Percentiles rank a stretch among this genome's conserved stretches.
Evolutionary conservation across 208 protist species (phyloP).

Genomic region (Crithidia brevicula): DNA sequence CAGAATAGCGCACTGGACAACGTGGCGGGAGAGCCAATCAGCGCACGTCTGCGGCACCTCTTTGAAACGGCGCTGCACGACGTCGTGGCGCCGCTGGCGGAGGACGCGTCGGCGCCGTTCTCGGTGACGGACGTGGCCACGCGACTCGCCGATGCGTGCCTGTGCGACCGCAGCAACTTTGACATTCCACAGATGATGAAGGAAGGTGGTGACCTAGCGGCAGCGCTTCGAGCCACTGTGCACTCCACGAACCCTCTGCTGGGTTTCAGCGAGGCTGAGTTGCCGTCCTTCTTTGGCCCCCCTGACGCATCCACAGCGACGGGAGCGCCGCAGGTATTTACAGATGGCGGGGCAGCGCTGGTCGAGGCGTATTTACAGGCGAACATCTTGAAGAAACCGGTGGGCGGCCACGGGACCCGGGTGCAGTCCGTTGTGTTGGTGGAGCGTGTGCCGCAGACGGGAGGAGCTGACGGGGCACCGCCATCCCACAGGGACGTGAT

Average conservation of each 20-base stretch:
- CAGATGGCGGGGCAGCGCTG: slow-evolving; percentile 20
- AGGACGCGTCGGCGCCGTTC: neutral
- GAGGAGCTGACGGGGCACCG: neutral
- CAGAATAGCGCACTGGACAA: slow-evolving; percentile 68
- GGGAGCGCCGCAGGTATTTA: slow-evolving; percentile 11
- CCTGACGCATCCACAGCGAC: neutral
- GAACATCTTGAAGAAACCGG: slow-evolving; percentile 40
- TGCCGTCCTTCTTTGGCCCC: slow-evolving; percentile 27
- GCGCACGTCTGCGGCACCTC: slow-evolving; percentile 25
- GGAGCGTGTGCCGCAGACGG: slow-evolving; percentile 25
- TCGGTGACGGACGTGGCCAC: slow-evolving; percentile 33
- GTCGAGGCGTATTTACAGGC: slow-evolving; percentile 39
- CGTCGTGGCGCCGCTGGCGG: slow-evolving; percentile 21
- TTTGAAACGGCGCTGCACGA: slow-evolving; percentile 32
- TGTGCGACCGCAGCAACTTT: slow-evolving; percentile 44
- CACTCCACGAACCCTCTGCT: slow-evolving; percentile 33
- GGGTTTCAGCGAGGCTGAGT: slow-evolving; percentile 38
- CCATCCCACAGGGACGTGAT: slow-evolving; percentile 9
- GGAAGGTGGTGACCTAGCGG: neutral
- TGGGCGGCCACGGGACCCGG: slow-evolving; percentile 43
- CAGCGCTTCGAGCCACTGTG: slow-evolving; percentile 34
- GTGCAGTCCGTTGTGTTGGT: slow-evolving; percentile 65
- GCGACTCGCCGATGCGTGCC: slow-evolving; percentile 40
- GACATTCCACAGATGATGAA: slow-evolving; percentile 35
- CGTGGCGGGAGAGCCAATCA: slow-evolving; percentile 55